Conservation (phyloP, 306 rosid genomes). For the Trichosanthes cucumerina region DNA sequence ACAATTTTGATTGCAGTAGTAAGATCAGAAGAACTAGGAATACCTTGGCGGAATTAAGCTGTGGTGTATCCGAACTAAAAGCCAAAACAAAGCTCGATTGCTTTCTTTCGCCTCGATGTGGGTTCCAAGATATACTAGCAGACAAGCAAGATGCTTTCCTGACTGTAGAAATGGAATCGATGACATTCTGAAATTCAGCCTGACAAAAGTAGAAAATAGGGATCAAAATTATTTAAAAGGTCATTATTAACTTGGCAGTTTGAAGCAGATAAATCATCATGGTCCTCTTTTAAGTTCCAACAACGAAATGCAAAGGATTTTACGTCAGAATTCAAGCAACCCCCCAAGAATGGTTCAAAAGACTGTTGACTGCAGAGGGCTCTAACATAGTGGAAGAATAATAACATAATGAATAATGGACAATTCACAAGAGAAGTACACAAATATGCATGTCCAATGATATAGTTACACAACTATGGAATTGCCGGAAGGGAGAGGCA, state of each 20-base stretch:
- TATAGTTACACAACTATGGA: neutral
- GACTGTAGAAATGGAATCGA: constrained; percentile 60
- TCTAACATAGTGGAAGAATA: neutral
- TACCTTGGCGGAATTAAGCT: constrained; percentile 88
- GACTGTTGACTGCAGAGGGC: neutral
- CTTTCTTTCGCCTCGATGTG: constrained; percentile 47
- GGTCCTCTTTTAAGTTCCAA: neutral
- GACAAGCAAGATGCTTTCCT: constrained; percentile 59
- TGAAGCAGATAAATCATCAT: neutral
- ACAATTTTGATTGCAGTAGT: neutral
- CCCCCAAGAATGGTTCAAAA: neutral
- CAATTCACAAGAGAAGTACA: neutral
- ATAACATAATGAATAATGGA: neutral
- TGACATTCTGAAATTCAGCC: constrained; percentile 94
- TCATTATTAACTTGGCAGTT: neutral
- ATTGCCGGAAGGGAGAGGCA: neutral
- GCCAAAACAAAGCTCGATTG: constrained; percentile 69
- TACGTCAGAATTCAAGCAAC: neutral
- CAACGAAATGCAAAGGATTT: neutral
- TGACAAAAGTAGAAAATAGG: constrained; percentile 18
- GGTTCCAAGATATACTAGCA: constrained; percentile 83
- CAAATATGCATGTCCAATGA: neutral
- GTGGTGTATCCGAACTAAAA: constrained; percentile 55
- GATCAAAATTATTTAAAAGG: neutral
- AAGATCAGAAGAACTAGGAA: constrained; percentile 8